A percentile compares a stretch with the other conserved stretches of the same genome.
phyloP scores from a whole-genome alignment of 345 rosid species.

The Geranium rotundifolium region DNA sequence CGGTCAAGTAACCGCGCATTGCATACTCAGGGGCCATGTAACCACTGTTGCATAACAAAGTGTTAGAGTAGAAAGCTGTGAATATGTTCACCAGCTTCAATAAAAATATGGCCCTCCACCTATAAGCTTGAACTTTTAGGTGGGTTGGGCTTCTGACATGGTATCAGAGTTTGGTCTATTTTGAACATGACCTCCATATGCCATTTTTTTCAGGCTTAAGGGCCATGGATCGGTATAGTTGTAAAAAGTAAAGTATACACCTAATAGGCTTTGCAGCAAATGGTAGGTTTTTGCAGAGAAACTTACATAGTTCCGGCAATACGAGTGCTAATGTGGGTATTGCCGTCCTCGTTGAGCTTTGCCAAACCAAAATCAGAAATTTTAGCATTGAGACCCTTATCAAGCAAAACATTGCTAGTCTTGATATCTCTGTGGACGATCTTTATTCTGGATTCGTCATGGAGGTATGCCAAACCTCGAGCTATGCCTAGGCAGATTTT shows the following conservation, averaged over 20 bases:
- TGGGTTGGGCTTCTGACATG: neutral
- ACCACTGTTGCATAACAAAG: constrained; percentile 24
- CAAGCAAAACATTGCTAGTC: constrained; percentile 81
- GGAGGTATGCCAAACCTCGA: constrained; percentile 68
- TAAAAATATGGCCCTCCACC: too few species aligned
- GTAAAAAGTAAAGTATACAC: too few species aligned
- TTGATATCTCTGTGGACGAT: constrained; percentile 93
- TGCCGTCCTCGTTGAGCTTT: constrained; percentile 68
- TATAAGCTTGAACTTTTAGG: neutral
- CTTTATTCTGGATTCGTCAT: constrained; percentile 72
- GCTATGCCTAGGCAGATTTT: constrained; percentile 68
- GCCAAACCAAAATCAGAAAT: constrained; percentile 93
- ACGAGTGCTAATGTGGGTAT: constrained; percentile 78
- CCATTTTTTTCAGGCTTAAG: neutral
- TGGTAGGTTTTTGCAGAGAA: neutral
- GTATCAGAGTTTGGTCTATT: neutral
- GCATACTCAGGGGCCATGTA: constrained; percentile 70
- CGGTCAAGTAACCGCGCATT: constrained; percentile 72
- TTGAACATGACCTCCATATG: neutral
- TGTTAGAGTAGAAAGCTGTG: constrained; percentile 6
- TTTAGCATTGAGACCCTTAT: constrained; percentile 68
- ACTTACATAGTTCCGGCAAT: constrained; percentile 85
- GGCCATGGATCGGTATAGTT: too few species aligned
- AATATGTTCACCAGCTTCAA: neutral
- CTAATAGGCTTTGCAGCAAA: too few species aligned